Percentiles rank a stretch among this genome's conserved stretches.
phyloP scores from a whole-genome alignment of 768 basidiomycete genomes.

The Phaeotremella skinneri region DNA sequence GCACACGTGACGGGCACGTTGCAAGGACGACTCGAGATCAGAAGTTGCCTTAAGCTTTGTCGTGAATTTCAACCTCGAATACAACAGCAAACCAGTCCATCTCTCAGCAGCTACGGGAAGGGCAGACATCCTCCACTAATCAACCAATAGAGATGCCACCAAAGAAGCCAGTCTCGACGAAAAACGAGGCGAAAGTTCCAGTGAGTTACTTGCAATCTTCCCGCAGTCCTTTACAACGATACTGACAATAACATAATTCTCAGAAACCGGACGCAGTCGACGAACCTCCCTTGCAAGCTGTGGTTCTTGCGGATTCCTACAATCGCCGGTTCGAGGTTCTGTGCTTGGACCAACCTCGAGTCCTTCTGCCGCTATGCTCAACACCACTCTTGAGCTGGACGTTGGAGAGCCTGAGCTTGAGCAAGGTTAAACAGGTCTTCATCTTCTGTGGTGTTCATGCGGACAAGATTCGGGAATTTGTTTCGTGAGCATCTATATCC shows the following conservation, averaged over 20 bases:
- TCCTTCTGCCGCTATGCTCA: constrained; percentile 90
- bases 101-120: no score
- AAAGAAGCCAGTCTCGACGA: constrained; percentile 27
- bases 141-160: constrained; percentile 46
- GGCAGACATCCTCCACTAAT: no score
- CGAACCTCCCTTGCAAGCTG: constrained; percentile 86
- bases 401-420: constrained; percentile 88
- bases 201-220: constrained; percentile 24
- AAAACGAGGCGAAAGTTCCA: constrained; percentile 20
- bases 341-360: constrained; percentile 82
- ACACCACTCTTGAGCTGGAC: constrained; percentile 93
- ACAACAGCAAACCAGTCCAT: no score
- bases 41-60: not conserved
- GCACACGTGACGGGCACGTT: constrained; percentile 6
- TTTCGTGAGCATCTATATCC: constrained; percentile 62
- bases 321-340: constrained; percentile 89
- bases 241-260: not conserved
- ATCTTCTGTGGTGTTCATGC: constrained; percentile 90
- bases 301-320: constrained; percentile 94
- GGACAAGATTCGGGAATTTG: constrained; percentile 76
- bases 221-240: constrained; percentile 2
- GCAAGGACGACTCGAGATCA: constrained; percentile 9
- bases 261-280: constrained; percentile 46
- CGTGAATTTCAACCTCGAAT: constrained; percentile 6
- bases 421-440: constrained; percentile 93